A percentile compares a stretch with the other conserved stretches of the same genome.
phyloP scores from a whole-genome alignment of 805 yeast genomes.

The Saccharomycopsis sp. region DNA sequence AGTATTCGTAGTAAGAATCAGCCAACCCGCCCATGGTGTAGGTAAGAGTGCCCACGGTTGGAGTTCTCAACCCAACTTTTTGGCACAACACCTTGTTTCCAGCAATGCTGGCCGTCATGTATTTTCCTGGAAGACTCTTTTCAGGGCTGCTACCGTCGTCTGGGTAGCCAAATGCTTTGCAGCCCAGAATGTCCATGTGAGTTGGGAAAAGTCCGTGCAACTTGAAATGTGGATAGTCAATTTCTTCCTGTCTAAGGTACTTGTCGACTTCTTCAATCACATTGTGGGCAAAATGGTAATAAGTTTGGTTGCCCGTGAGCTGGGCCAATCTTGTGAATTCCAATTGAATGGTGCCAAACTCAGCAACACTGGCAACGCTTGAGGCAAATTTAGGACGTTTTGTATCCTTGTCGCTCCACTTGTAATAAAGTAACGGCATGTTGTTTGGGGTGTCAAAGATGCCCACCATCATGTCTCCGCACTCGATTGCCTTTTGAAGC shows the following conservation, averaged over 20 bases:
- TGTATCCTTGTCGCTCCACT: constrained; percentile 32
- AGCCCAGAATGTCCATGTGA: constrained; percentile 43
- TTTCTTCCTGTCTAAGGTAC: constrained; percentile 15
- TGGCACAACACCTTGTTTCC: constrained; percentile 30
- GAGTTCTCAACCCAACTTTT: constrained; percentile 22
- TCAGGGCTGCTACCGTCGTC: constrained; percentile 14
- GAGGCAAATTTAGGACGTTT: constrained; percentile 32
- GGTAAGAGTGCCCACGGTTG: constrained; percentile 2
- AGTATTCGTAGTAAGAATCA: constrained; percentile 41
- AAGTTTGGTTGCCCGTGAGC: constrained; percentile 38
- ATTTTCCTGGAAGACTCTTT: background rate
- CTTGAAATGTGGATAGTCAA: constrained; percentile 27
- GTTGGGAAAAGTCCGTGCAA: constrained; percentile 38
- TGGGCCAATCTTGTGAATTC: constrained; percentile 48
- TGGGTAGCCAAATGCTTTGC: constrained; percentile 33
- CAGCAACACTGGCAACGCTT: constrained; percentile 32
- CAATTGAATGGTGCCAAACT: constrained; percentile 40
- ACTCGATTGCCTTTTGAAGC: constrained; percentile 33
- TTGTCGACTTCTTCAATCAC: constrained; percentile 33
- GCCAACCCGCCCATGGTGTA: constrained; percentile 35
- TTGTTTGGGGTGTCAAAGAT: constrained; percentile 53
- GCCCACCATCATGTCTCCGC: constrained; percentile 42
- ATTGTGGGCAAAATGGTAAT: constrained; percentile 41
- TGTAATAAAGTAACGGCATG: constrained; percentile 40
- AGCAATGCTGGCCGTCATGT: constrained; percentile 30